A percentile compares a stretch with the other conserved stretches of the same genome.
Conservation (phyloP, 352 stramenopile species). For the Phytophthora podocarpi region DNA sequence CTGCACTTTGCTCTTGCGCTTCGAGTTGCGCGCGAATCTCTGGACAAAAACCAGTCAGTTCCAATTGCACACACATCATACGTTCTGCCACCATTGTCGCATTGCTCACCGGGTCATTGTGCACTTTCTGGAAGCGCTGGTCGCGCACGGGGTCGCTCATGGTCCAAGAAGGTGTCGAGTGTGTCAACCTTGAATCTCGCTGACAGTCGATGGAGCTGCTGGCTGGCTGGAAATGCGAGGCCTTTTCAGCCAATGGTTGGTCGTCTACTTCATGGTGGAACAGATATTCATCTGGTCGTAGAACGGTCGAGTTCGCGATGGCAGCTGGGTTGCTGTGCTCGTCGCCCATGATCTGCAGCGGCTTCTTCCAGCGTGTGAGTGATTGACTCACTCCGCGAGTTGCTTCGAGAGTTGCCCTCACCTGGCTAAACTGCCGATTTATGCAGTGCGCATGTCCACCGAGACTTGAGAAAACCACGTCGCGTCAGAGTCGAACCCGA, state of each 20-base stretch:
- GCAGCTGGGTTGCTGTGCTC: neutral
- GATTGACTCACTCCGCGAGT: constrained; percentile 1
- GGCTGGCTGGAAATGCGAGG: constrained; percentile 9
- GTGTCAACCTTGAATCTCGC: constrained; percentile 7
- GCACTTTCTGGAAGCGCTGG: constrained; percentile 84
- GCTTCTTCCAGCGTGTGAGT: constrained; percentile 19
- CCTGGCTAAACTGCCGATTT: constrained; percentile 18
- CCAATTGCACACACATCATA: too few species aligned
- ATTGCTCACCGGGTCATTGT: constrained; percentile 75
- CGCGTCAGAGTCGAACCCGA: constrained; percentile 9
- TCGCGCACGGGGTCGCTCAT: constrained; percentile 68
- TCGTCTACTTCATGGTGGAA: neutral
- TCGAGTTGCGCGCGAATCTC: constrained; percentile 79
- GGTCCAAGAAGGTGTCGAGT: neutral
- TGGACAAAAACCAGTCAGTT: constrained; percentile 17
- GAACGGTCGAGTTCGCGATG: constrained; percentile 2
- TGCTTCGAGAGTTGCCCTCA: neutral
- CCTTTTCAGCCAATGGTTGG: constrained; percentile 13
- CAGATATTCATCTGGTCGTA: constrained; percentile 1
- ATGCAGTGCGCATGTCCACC: constrained; percentile 26
- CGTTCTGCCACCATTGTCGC: too few species aligned
- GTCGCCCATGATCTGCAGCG: constrained; percentile 10
- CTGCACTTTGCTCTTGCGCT: constrained; percentile 85
- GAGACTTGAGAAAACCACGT: constrained; percentile 13
- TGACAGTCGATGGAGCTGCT: constrained; percentile 4